Evolutionary conservation across 2,329 filamentous ascomycete species (phyloP).

Genomic region (Fusarium veterinarium): DNA sequence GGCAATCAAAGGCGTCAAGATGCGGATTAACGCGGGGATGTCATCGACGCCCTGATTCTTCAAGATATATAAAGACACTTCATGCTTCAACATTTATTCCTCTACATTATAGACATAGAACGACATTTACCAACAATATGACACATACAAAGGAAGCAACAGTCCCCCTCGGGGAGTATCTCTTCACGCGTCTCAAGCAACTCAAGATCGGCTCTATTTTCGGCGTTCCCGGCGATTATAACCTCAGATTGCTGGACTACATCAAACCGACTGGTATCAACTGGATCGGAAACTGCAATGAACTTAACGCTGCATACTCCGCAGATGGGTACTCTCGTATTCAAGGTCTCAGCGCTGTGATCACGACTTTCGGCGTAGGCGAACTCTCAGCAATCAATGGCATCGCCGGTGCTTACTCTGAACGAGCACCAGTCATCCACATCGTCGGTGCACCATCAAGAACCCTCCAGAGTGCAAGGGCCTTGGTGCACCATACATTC

Average conservation of each 20-base stretch:
- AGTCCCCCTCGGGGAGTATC: constrained; percentile 4
- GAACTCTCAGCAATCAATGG: constrained; percentile 20
- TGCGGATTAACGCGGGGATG: constrained; percentile 8
- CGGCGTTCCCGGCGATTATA: constrained; percentile 18
- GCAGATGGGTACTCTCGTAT: constrained; percentile 19
- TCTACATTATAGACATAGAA: background rate
- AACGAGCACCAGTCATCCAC: constrained; percentile 7
- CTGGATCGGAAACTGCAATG: constrained; percentile 23
- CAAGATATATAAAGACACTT: background rate
- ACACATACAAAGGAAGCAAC: background rate
- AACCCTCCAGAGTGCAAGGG: background rate
- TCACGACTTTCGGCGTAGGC: constrained; percentile 15
- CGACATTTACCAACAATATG: background rate
- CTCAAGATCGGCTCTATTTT: constrained; percentile 12
- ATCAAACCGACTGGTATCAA: constrained; percentile 8
- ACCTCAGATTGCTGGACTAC: constrained; percentile 15
- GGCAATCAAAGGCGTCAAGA: background rate
- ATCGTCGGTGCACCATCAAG: constrained; percentile 6
- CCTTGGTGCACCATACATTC: constrained; percentile 4
- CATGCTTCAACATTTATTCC: no score
- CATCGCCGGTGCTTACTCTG: constrained; percentile 9
- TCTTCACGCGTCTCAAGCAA: constrained; percentile 18
- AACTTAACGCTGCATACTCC: constrained; percentile 8
- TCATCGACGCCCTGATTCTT: background rate
- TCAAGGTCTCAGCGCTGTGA: background rate